Evolutionary conservation across 2,329 filamentous ascomycete genomes (phyloP).

Genomic region (Monosporascus sp.): DNA sequence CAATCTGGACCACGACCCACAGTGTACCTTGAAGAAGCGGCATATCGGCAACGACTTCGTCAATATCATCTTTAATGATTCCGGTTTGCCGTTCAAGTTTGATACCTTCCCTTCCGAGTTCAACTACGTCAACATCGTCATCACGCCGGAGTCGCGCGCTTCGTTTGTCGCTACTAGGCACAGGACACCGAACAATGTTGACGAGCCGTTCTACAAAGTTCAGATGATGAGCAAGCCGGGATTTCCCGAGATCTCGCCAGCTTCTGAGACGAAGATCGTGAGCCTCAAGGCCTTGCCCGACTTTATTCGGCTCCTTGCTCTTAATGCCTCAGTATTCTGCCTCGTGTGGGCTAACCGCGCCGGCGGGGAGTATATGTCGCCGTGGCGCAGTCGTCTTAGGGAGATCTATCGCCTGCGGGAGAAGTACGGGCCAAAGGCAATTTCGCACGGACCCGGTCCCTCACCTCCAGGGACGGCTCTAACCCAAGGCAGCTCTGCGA

Average conservation of each 20-base stretch:
- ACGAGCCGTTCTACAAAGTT: slow-evolving; percentile 72
- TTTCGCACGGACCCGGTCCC: slow-evolving; percentile 17
- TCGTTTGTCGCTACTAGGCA: slow-evolving; percentile 61
- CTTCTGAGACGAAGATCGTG: slow-evolving; percentile 83
- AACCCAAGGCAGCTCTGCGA: slow-evolving; percentile 27
- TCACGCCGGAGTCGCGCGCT: slow-evolving; percentile 77
- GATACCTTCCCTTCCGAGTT: slow-evolving; percentile 92
- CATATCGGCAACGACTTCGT: slow-evolving; percentile 98
- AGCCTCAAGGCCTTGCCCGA: slow-evolving; percentile 75
- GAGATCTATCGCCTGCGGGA: slow-evolving; percentile 82
- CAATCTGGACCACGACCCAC: slow-evolving; percentile 67
- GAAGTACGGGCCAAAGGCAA: slow-evolving; percentile 46
- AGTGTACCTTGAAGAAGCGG: slow-evolving; percentile 79
- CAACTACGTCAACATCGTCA: slow-evolving; percentile 95
- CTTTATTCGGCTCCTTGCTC: slow-evolving; percentile 81
- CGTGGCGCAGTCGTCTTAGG: slow-evolving; percentile 81
- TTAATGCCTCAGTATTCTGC: slow-evolving; percentile 92
- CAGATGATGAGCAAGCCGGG: slow-evolving; percentile 83
- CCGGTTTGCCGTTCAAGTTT: slow-evolving; percentile 81
- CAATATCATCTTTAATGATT: slow-evolving; percentile 97
- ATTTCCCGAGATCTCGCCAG: slow-evolving; percentile 88
- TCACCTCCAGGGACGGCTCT: slow-evolving; percentile 27
- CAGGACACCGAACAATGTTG: slow-evolving; percentile 31
- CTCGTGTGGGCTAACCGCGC: slow-evolving; percentile 79
- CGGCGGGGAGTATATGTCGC: slow-evolving; percentile 77